These are phyloP conservation scores for Trichoderma virens DNA, from an alignment of 495 filamentous ascomycete species.

Conservation along the genomic window DNA sequence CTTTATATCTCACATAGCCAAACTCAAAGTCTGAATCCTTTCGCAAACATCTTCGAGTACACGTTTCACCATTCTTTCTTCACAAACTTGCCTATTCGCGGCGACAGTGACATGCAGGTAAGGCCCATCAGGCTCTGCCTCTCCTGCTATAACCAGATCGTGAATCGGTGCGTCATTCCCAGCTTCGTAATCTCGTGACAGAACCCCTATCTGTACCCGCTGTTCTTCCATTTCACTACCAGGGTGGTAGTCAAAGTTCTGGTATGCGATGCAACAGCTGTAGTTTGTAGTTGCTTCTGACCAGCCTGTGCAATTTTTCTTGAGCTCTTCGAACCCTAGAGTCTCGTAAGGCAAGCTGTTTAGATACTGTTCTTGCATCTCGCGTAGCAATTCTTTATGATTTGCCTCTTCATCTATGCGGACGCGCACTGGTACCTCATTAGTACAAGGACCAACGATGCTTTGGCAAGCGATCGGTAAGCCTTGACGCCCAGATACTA, in stretches of 20 bases:
- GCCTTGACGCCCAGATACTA: constrained; percentile 12
- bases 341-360: constrained; percentile 14
- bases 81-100: not conserved
- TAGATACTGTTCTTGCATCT: constrained; percentile 13
- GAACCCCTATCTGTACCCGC: constrained; percentile 9
- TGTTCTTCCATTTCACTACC: constrained; percentile 9
- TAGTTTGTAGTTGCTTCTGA: constrained; percentile 5
- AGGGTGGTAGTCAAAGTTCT: constrained; percentile 14
- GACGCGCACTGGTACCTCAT: constrained; percentile 12
- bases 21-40: not conserved
- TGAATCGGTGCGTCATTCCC: not conserved
- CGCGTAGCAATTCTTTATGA: constrained; percentile 3
- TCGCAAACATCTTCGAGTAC: not conserved
- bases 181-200: not conserved
- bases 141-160: not conserved
- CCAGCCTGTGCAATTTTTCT: constrained; percentile 14
- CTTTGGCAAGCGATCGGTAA: constrained; percentile 11
- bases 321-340: constrained; percentile 14
- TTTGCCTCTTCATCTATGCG: not conserved
- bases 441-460: constrained; percentile 13
- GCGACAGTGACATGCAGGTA: not conserved
- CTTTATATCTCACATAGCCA: not conserved
- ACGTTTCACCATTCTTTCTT: not conserved
- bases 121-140: not conserved
- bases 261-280: constrained; percentile 10